Evolutionary conservation across 2,329 filamentous ascomycete genomes (phyloP).

Genomic region (Rhynchosporium agropyri): DNA sequence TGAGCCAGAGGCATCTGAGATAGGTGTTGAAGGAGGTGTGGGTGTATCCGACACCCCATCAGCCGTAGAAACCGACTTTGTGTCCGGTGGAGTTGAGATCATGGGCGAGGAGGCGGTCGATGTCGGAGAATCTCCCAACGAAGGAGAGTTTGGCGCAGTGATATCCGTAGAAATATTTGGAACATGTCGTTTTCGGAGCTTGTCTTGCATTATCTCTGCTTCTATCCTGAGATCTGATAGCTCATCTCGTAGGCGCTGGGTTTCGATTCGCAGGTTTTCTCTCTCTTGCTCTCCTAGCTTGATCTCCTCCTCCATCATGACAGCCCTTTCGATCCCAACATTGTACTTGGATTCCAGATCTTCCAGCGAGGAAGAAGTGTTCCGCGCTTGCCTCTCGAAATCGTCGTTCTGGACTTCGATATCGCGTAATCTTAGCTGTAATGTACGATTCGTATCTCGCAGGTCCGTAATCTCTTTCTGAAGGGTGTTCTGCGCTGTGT

Average conservation of each 20-base stretch:
- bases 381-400: slow-evolving; percentile 92
- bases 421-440: slow-evolving; percentile 85
- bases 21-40: slow-evolving; percentile 90
- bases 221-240: slow-evolving; percentile 93
- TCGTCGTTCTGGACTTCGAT: slow-evolving; percentile 99
- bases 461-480: slow-evolving; percentile 96
- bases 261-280: slow-evolving; percentile 84
- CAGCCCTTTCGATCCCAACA: slow-evolving; percentile 84
- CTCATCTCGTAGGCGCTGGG: slow-evolving; percentile 87
- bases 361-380: slow-evolving; percentile 93
- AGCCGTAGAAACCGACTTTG: slow-evolving; percentile 63
- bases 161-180: slow-evolving; percentile 63
- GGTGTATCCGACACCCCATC: slow-evolving; percentile 65
- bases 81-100: slow-evolving; percentile 78
- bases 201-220: slow-evolving; percentile 90
- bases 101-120: slow-evolving; percentile 92
- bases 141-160: slow-evolving; percentile 68
- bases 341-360: slow-evolving; percentile 98
- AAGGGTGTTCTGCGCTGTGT: slow-evolving; percentile 77
- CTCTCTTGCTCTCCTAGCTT: slow-evolving; percentile 89
- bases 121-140: slow-evolving; percentile 75
- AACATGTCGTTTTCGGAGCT: slow-evolving; percentile 75
- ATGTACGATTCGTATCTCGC: slow-evolving; percentile 78
- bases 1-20: slow-evolving; percentile 75
- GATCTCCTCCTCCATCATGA: slow-evolving; percentile 95